Evolutionary conservation across 257 asterid genomes (phyloP), one percentile per base, ranked within the genome.

Genomic region (Lycium ferocissimum): DNA sequence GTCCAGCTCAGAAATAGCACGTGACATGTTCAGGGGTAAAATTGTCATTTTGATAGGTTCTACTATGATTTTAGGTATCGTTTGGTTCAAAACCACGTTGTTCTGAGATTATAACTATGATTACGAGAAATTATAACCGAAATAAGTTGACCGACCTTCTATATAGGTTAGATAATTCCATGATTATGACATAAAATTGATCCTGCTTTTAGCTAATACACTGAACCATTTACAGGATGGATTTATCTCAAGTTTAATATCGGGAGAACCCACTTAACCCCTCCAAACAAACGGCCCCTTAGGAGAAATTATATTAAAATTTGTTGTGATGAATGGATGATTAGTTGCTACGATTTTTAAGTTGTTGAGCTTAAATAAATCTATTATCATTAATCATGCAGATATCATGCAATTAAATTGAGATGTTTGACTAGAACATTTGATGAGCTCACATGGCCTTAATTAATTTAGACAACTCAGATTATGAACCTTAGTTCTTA

Each of bases 1-100:
- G 87, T 72, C 81, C 67, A 72, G 43, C 85, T 72, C 73, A 84
- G 9, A 65, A 49, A n/a, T 49, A 11, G 85, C 89, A 84, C 63
- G 86, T 84, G 89, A 84, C 61, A 47, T 79, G 66, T 45, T 69
- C 35, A 40, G n/a, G 80, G 82, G 33, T 78, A 53, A 53, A 26
- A 1, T 26, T 7, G 82, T 51, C 82, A 76, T 6, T 51, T 76
- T 4, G n/a, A 0, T 12, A 6, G 20, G 37, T 47, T 18, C 8
- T 12, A 12, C 9, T 66, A 2, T 12, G 11, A 5, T 56, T n/a
- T 12, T 14, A 11, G 12, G 13, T 13, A 40, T 49, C 12, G 10
- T 67, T 67, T 14, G 22, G 75, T 35, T 18, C 66, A 35, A 35
- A 67, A 67, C 35, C 43, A 35, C 1, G 14, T 35, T 1, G 35